Evolutionary conservation across 768 basidiomycete species (phyloP), one percentile per base, ranked within the genome.

Genomic region (Gymnopilus dilepis): DNA sequence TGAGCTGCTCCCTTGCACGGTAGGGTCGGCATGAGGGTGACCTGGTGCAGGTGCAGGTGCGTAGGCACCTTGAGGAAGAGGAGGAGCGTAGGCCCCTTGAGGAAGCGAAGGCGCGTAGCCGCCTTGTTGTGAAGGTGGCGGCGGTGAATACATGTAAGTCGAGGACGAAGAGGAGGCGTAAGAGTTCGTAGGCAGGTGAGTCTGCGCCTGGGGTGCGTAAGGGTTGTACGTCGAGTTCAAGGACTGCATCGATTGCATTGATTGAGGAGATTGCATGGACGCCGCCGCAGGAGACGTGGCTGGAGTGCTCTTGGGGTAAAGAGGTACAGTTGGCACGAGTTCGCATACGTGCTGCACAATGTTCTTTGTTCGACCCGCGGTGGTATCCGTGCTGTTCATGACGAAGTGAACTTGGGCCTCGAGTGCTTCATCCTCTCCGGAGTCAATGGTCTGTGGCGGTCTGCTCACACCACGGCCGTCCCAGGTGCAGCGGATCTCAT

Each of bases 371-470:
- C 72, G 70, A 21, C 80, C 70, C 33, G 76, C 74, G 2, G 75
- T 71, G 0, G 86, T 78, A 28, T 81, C 82, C 1, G 77, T 76
- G 1, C 84, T 83, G 55, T 89, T 88, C 89, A 94, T 94, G 26
- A 95, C 93, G 6, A 88, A 92, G 64, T 97, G 95, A 15, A 97
- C 89, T 31, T 89, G 86, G 2, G 93, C 87, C 64, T 96, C 94
- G 67, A 91, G 90, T 33, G 81, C 79, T 3, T 80, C 84, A 74
- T 69, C 89, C 74, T 85, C 86, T 3, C 58, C 86, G 83, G 33
- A 42, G 45, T 69, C 91, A 82, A 56, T 88, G 78, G 75, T 86
- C 80, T 66, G 74, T 88, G 84, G 68, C 90, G 73, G 43, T 86
- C 84, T 69, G 61, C 74, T 71, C 51, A 78, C 73, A 7, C 80